Evolutionary conservation across 257 asterid species (phyloP).

Genomic region (Lithospermum erythrorhizon): DNA sequence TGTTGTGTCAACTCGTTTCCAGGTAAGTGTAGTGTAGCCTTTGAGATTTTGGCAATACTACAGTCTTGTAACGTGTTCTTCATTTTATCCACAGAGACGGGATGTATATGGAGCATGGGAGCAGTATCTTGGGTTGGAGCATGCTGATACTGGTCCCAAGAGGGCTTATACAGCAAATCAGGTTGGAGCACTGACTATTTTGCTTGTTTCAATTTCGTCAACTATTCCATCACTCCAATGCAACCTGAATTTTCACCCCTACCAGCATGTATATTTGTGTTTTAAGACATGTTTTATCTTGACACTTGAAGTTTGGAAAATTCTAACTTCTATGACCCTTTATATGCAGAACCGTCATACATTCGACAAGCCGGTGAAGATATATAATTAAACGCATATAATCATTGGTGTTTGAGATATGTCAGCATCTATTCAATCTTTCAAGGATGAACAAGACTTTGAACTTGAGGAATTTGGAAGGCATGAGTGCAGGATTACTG

Average conservation of each 20-base stretch:
- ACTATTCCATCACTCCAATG: background rate
- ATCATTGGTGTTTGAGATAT: background rate
- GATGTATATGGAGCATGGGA: slow-evolving; percentile 96
- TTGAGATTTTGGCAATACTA: slow-evolving; percentile 1
- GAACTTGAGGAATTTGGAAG: background rate
- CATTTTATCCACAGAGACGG: slow-evolving; percentile 33
- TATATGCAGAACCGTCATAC: slow-evolving; percentile 83
- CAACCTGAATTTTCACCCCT: background rate
- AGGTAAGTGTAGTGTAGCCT: slow-evolving; percentile 29
- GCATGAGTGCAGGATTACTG: background rate
- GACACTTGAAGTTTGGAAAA: background rate
- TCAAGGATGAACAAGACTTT: background rate
- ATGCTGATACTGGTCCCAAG: slow-evolving; percentile 76
- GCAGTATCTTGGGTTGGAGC: slow-evolving; percentile 96
- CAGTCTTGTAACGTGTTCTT: background rate
- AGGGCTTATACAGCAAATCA: slow-evolving; percentile 66
- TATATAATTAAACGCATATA: slow-evolving; percentile 42
- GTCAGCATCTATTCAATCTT: background rate
- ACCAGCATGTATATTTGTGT: background rate
- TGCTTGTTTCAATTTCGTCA: background rate
- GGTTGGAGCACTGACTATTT: slow-evolving; percentile 23
- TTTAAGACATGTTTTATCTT: background rate
- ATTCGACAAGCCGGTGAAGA: slow-evolving; percentile 83
- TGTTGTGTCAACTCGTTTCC: slow-evolving; percentile 68
- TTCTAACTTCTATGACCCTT: slow-evolving; percentile 5